Evolutionary conservation across 352 stramenopile species (phyloP), one percentile per base, ranked within the genome.

Genomic region (Thraustotheca clavata): DNA sequence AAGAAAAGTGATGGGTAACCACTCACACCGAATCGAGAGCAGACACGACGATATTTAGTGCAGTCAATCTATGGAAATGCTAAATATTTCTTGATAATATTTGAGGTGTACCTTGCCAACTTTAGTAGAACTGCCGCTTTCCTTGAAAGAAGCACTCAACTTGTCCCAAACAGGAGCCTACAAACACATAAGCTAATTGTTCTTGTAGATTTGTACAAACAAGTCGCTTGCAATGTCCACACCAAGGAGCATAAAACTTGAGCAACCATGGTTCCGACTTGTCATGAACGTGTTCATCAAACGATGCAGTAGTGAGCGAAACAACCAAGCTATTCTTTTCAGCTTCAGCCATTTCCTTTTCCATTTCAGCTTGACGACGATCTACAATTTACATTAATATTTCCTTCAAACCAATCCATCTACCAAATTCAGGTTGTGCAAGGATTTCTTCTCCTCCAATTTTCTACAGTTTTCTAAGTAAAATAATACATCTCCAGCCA

Each of bases 191-290:
- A 75, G 1, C 24, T 3, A 47, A 34, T 14, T 27, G 2, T 3
- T 54, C 35, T 14, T 39, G 27, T 18, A 46, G 55, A 16, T 34
- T 39, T 46, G 16, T 46, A 36, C 32, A n/a, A 20, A 38, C 79
- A 50, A 93, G 62, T n/a, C 80, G 80, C 71, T 89, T 89, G 75
- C 80, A 91, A 67, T 91, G 82, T 38, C 81, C 81, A 49, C 80
- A 91, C 82, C 82, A 89, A 2, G 81, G 81, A 22, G 81, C 80
- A 61, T 91, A 91, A 63, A 91, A 91, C 73, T 91, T 93, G 68
- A 93, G 83, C 38, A 93, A 72, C 80, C 80, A 91, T 41, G 82
- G 71, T 8, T 83, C 63, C 57, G 80, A 80, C 69, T 77, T 71
- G 12, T 79, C 60, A 34, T 88, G 78, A 31, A 93, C 77, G n/a